Evolutionary conservation across 2,329 filamentous ascomycete genomes (phyloP).

Genomic region (Mycosphaerella arachidis): DNA sequence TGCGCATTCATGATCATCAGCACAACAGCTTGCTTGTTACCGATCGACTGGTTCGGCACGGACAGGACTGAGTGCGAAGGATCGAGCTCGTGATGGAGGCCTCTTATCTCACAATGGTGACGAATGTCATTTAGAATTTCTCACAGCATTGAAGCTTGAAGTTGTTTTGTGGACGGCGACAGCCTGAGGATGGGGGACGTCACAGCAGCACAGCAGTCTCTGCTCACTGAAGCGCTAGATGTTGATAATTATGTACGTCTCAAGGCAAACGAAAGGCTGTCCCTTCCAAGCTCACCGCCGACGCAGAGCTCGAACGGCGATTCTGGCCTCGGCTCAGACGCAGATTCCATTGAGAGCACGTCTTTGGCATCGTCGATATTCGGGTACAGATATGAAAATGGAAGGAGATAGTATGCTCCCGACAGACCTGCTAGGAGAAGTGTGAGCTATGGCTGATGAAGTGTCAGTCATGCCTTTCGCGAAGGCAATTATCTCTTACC

Average conservation of each 20-base stretch:
- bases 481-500: slow-evolving; percentile 22
- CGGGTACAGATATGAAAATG: slow-evolving; percentile 17
- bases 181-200: not conserved
- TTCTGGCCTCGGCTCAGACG: not conserved
- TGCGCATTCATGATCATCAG: too few relatives aligned
- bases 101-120: not conserved
- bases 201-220: not conserved
- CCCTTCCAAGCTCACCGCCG: not conserved
- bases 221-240: not conserved
- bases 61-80: not conserved
- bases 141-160: not conserved
- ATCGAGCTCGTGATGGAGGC: too few relatives aligned
- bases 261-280: not conserved
- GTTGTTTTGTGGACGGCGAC: not conserved
- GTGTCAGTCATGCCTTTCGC: slow-evolving; percentile 15
- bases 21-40: not conserved
- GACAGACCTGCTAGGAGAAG: not conserved
- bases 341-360: slow-evolving; percentile 1
- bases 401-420: slow-evolving; percentile 7
- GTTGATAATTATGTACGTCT: not conserved
- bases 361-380: slow-evolving; percentile 18
- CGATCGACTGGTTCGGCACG: not conserved
- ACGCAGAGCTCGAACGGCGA: not conserved
- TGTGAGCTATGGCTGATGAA: not conserved
- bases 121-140: not conserved